These are phyloP conservation scores for Flaveria linearis DNA, from an alignment of 129 eudicot genomes.

Conservation along the genomic window DNA sequence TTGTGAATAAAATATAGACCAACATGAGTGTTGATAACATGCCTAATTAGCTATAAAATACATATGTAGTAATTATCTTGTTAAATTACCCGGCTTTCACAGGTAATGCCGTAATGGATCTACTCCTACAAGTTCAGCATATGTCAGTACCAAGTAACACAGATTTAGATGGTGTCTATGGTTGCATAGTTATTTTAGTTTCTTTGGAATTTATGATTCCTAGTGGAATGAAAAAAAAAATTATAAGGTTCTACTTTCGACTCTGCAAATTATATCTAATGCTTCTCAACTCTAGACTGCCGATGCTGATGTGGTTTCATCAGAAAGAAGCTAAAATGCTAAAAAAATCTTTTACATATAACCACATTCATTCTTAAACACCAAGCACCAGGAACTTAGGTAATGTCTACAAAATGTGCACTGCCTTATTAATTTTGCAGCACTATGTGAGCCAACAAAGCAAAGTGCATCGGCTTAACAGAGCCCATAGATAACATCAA, in stretches of 20 bases:
- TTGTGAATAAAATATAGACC: slow-evolving; percentile 7
- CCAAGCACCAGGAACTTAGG: background rate
- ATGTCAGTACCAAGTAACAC: background rate
- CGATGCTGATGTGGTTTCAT: no score
- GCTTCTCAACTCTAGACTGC: no score
- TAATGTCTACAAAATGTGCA: background rate
- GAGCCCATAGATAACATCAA: background rate
- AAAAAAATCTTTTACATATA: background rate
- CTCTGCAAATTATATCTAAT: no score
- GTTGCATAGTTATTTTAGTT: no score
- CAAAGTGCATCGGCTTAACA: background rate
- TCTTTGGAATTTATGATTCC: no score
- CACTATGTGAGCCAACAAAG: background rate
- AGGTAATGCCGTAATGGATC: background rate
- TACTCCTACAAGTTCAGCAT: background rate
- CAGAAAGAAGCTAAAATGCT: no score
- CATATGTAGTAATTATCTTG: background rate
- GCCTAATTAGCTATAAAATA: background rate
- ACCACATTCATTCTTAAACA: background rate
- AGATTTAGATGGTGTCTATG: no score
- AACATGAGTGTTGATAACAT: slow-evolving; percentile 11
- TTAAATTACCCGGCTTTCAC: background rate
- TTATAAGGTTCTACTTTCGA: no score
- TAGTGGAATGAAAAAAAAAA: no score
- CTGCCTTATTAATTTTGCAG: background rate